phyloP scores from a whole-genome alignment of 139 green algal species.

The Haematococcus sp. region DNA sequence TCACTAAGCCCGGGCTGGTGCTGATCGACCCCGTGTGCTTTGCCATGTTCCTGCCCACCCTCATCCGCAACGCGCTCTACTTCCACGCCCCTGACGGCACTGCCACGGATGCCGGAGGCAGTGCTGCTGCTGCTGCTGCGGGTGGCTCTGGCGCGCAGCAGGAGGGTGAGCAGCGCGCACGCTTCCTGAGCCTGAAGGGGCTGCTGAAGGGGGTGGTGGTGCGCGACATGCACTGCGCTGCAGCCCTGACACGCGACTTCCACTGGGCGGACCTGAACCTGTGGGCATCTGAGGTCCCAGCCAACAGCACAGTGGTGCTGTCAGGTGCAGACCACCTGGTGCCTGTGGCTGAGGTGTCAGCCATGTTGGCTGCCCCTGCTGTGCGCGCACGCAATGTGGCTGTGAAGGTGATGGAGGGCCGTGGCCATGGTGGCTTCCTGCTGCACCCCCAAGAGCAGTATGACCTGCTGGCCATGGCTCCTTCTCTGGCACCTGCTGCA shows the following conservation, averaged over 20 bases:
- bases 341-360: constrained; percentile 16
- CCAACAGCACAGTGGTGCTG: constrained; percentile 22
- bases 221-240: constrained; percentile 27
- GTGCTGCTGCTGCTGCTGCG: neutral
- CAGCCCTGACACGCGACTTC: constrained; percentile 22
- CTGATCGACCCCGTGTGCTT: constrained; percentile 43
- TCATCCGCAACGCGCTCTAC: constrained; percentile 21
- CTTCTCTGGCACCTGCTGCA: neutral
- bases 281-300: constrained; percentile 33
- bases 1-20: constrained; percentile 7
- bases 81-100: neutral
- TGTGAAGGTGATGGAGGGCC: neutral
- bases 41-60: constrained; percentile 40
- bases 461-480: neutral
- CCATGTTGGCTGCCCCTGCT: constrained; percentile 15
- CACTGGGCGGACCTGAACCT: constrained; percentile 37
- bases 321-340: constrained; percentile 33
- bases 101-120: neutral
- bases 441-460: constrained; percentile 12
- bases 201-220: constrained; percentile 20
- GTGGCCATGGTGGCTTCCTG: constrained; percentile 33
- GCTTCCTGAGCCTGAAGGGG: neutral
- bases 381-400: neutral
- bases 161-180: neutral
- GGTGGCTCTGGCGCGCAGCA: neutral